Base-by-base conservation (phyloP, 495 filamentous ascomycete species). In the Aspergillus nanangensis region DNA sequence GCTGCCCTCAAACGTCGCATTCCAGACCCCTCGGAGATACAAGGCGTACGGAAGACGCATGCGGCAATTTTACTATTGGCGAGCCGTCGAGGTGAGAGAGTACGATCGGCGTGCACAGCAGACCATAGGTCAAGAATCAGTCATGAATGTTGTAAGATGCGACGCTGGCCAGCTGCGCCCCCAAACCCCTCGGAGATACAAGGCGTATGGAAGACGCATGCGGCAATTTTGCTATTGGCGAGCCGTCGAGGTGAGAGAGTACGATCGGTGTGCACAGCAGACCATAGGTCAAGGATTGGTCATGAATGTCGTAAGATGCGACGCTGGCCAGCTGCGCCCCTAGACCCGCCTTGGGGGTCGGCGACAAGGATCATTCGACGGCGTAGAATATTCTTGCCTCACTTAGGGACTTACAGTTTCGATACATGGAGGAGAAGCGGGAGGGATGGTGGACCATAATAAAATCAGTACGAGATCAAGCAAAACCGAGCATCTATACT, bases 41-140 rank as follows among this genome's bases (percentile, higher is more conserved):
- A 27, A 33, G 11, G 20, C 27, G 20, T 34, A 17, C 14, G n/a
- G 15, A 36, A 41, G 38, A 33, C 13, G 20, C 13, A 31, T 48
- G 45, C 38, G 27, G 36, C 38, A 48, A 35, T 48, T 48, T 48
- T 48, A 38, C 27, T 15, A 48, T 48, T 48, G 45, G 45, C 27
- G 14, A 33, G 36, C 21, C 8, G 34, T 38, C 18, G 10, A 27
- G 33, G 33, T 29, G 9, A 39, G 15, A 41, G 18, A 14, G 37
- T 14, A 41, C 4, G 20, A 8, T 42, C 21, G 23, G 13, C 39
- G 39, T 18, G 39, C 15, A 42, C 23, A 27, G 23, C 15, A 11
- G 21, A 27, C 15, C 13, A 22, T 42, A 23, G 39, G 22, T 14
- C 39, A 44, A 35, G 21, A 18, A 23, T 22, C n/a, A 17, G 31